Conservation (phyloP, 108 stramenopile genomes). For the Pelagomonas calceolata region DNA sequence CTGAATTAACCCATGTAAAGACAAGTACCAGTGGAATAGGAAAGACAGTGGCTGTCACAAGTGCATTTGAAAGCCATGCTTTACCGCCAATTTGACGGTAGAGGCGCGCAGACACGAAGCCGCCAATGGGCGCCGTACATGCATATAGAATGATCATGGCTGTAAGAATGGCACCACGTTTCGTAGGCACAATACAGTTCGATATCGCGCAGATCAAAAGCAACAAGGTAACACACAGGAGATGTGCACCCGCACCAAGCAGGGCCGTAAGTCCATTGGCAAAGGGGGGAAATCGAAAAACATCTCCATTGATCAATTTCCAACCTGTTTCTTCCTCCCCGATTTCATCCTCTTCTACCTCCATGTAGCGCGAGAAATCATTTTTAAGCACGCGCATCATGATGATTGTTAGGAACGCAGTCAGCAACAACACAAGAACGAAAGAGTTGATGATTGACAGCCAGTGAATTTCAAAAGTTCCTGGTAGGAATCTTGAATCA, state of each 20-base stretch:
- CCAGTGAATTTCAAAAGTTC: slow-evolving; percentile 90
- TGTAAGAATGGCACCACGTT: slow-evolving; percentile 83
- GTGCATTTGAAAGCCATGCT: slow-evolving; percentile 78
- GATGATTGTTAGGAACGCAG: slow-evolving; percentile 88
- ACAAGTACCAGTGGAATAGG: slow-evolving; percentile 69
- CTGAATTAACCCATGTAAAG: slow-evolving; percentile 78
- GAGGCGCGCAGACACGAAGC: slow-evolving; percentile 66
- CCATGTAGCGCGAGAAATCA: slow-evolving; percentile 91
- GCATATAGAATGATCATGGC: slow-evolving; percentile 78
- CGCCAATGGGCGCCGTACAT: slow-evolving; percentile 73
- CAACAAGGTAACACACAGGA: slow-evolving; percentile 61
- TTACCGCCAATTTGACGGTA: slow-evolving; percentile 84
- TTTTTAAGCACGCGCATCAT: slow-evolving; percentile 89
- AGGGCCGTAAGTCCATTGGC: slow-evolving; percentile 68
- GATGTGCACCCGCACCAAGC: slow-evolving; percentile 76
- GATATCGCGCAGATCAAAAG: slow-evolving; percentile 73
- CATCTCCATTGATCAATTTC: slow-evolving; percentile 96
- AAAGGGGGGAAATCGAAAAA: slow-evolving; percentile 80
- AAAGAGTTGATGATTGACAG: slow-evolving; percentile 94
- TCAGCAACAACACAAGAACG: slow-evolving; percentile 85
- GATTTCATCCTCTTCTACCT: slow-evolving; percentile 74
- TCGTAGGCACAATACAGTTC: slow-evolving; percentile 70
- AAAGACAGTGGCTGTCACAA: slow-evolving; percentile 70
- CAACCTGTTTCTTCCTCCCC: slow-evolving; percentile 95
- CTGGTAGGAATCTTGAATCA: slow-evolving; percentile 68